A percentile compares a stretch with the other conserved stretches of the same genome.
Evolutionary conservation across 257 asterid genomes (phyloP).

Genomic region (Penstemon barbatus): DNA sequence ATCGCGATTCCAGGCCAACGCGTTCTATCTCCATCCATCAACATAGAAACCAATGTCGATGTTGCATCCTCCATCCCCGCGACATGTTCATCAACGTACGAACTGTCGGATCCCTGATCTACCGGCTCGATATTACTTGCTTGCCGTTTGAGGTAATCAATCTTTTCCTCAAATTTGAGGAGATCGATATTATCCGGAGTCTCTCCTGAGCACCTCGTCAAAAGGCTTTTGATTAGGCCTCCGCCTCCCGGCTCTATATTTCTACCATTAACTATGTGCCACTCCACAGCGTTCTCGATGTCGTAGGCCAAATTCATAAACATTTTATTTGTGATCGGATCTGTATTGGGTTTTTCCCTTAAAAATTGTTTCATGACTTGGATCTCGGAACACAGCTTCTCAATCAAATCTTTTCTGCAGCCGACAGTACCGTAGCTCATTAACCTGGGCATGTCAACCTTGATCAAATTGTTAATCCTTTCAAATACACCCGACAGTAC

Average conservation of each 20-base stretch:
- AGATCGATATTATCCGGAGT: neutral
- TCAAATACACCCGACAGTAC: too few species aligned
- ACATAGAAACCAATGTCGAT: neutral
- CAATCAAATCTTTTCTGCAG: too few species aligned
- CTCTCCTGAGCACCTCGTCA: neutral
- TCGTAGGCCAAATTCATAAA: neutral
- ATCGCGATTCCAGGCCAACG: neutral
- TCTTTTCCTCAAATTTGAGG: neutral
- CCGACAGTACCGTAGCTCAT: too few species aligned
- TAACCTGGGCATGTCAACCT: too few species aligned
- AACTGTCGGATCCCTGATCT: neutral
- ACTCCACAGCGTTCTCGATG: constrained; percentile 8
- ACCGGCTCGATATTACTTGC: too few species aligned
- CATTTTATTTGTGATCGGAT: too few species aligned
- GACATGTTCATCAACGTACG: neutral
- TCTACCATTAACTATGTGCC: neutral
- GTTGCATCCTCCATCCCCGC: neutral
- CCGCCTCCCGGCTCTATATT: neutral
- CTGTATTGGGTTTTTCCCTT: too few species aligned
- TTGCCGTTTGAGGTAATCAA: neutral
- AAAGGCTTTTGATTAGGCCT: too few species aligned
- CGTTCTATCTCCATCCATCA: neutral
- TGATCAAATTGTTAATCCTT: too few species aligned
- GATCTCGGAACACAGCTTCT: too few species aligned
- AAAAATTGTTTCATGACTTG: too few species aligned